These are phyloP conservation scores for Talaromyces sp. DNA, from an alignment of 2,329 filamentous ascomycete species.

Conservation along the genomic window DNA sequence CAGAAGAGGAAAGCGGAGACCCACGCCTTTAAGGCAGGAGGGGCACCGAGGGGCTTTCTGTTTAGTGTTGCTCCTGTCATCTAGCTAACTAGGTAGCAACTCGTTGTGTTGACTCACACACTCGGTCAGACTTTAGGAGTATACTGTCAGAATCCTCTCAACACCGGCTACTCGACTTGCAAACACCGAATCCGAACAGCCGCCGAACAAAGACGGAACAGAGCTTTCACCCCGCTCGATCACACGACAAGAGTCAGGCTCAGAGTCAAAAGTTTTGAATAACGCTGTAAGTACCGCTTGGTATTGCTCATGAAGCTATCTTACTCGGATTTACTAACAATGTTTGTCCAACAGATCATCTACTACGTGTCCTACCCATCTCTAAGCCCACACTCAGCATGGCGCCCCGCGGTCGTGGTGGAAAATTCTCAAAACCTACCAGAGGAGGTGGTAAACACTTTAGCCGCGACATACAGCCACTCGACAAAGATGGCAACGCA, in stretches of 20 bases:
- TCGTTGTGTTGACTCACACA: not conserved
- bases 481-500: slow-evolving; percentile 85
- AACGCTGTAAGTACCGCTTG: not conserved
- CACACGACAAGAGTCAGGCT: slow-evolving; percentile 1
- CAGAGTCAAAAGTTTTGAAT: not conserved
- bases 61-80: not conserved
- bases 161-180: not conserved
- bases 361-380: not conserved
- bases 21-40: slow-evolving; percentile 5
- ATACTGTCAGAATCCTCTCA: not conserved
- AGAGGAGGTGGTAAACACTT: slow-evolving; percentile 76
- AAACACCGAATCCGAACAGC: not conserved
- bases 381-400: slow-evolving; percentile 10
- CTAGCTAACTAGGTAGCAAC: no score
- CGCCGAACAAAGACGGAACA: not conserved
- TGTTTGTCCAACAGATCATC: not conserved
- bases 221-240: slow-evolving; percentile 1
- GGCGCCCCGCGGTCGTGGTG: slow-evolving; percentile 20
- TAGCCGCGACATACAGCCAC: slow-evolving; percentile 81
- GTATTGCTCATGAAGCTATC: not conserved
- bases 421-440: slow-evolving; percentile 21
- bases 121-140: not conserved
- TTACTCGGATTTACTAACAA: not conserved
- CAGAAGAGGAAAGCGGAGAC: not conserved
- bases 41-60: not conserved